Base-by-base conservation (phyloP, 306 rosid genomes). In the Potentilla sterilis region DNA sequence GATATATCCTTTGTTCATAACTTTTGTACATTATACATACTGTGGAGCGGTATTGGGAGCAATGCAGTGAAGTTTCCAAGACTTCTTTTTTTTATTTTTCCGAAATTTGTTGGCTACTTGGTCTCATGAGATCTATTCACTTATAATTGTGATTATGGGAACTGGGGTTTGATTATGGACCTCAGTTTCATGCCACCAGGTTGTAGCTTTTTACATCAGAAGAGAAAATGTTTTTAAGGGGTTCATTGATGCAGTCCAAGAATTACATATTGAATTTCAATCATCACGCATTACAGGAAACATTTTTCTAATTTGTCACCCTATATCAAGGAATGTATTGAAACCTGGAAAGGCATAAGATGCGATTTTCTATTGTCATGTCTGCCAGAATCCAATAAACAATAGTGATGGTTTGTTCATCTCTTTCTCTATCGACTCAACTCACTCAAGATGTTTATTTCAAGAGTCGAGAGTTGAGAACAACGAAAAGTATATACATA, bases 1-100 rank as follows among this genome's bases (percentile, higher is more conserved):
- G 70, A 71, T 81, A 70, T 63, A 69, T 74, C 19, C 72, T 67
- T 35, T 47, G 70, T 64, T 73, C 58, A 54, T 73, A 38, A 34
- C 19, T 52, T 16, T 18, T 71, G 46, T 78, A 78, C 77, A 70
- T 43, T 77, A 22, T 37, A 63, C 12, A 69, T 70, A 34, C 10
- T 35, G 62, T 19, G 32, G 46, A 69, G 16, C 16, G 58, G 34
- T 70, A 10, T 8, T 51, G 62, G 35, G 48, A 70, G 74, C 32
- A 48, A 47, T 48, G 55, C 32, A 13, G 7, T 44, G 21, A 7
- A 68, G 35, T 69, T 22, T 13, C 21, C 46, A 44, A 3, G 41
- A 34, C 4, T 67, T 14, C 1, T 47, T 28, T 28, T 28, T 28
- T 28, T 28, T 28, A 0, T 28, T 28, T 44, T 1, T 69, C 37